Conservation (phyloP, 331 rosid species). For the Malus hybrid region DNA sequence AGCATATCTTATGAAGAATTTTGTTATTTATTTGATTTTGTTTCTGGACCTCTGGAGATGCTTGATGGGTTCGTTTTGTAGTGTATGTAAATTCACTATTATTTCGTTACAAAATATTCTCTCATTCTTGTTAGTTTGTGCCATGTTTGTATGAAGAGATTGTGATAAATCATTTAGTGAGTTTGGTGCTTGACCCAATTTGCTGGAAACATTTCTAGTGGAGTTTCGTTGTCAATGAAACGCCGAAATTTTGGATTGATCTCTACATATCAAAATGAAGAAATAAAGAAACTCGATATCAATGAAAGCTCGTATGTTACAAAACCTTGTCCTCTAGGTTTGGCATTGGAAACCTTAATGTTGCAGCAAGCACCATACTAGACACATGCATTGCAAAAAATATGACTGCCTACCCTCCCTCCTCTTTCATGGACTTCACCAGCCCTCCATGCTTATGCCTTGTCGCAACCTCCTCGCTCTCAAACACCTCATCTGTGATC, state of each 20-base stretch:
- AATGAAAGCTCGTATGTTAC: background rate
- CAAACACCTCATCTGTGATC: slow-evolving; percentile 28
- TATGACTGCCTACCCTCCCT: slow-evolving; percentile 30
- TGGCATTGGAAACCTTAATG: slow-evolving; percentile 43
- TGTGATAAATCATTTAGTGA: background rate
- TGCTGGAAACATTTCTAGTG: background rate
- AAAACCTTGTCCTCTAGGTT: slow-evolving; percentile 15
- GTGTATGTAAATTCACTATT: background rate
- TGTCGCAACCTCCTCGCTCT: slow-evolving; percentile 15
- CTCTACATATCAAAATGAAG: background rate
- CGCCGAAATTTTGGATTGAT: background rate
- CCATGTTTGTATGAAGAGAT: background rate
- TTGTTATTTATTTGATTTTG: background rate
- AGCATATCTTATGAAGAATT: background rate
- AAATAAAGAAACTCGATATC: background rate
- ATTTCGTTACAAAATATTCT: background rate
- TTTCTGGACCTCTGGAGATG: background rate
- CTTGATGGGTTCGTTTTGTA: background rate
- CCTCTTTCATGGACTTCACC: slow-evolving; percentile 22
- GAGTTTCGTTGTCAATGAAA: background rate
- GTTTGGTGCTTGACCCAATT: background rate
- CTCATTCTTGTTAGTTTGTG: background rate
- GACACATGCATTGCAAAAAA: slow-evolving; percentile 25
- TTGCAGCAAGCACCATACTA: slow-evolving; percentile 11
- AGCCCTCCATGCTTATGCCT: slow-evolving; percentile 8